Base-by-base conservation (phyloP, 2,329 filamentous ascomycete species). In the Torrubiella hemipterigena region DNA sequence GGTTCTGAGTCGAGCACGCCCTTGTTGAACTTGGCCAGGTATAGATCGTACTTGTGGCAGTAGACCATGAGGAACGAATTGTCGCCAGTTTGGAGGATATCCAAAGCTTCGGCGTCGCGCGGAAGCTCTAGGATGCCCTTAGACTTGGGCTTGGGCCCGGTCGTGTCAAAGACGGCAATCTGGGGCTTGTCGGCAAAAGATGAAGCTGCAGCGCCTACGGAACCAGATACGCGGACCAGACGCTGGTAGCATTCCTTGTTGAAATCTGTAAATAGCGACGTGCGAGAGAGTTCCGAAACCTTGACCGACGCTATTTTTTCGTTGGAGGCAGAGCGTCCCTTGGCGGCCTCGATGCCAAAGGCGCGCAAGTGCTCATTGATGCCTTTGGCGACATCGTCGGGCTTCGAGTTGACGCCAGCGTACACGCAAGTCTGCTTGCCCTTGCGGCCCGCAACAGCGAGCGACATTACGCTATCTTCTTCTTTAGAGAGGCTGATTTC, bases 391-490 rank as follows among this genome's bases (percentile, higher is more conserved):
- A 87, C 68, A 35, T 85, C 77, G 6, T 67, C 69, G 28, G 75
- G 67, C 36, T 78, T 81, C 36, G 84, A 86, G 54, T 94, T 95
- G 58, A 94, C 78, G 32, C 86, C 86, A 17, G 86, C 83, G 42
- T 82, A 77, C 32, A 61, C 27, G 26, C 65, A 52, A 16, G 69
- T 72, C 29, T 48, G 63, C 45, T 67, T 76, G 30, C 61, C 63
- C 55, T 61, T 70, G 55, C 47, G 68, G 49, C 59, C 69, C 41
- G 84, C 76, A 31, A 80, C 73, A 25, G 77, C 84, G 30, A 95
- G 66, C 33, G 81, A 87, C 41, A 81, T 85, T 36, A 93, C 83
- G 34, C 81, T 93, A 56, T 96, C 89, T 59, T 95, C 87, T 49
- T 87, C 75, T 44, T 75, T 70, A 38, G 81, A 81, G 29, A 94